Evolutionary conservation across 768 basidiomycete species (phyloP), one percentile per base, ranked within the genome.

Genomic region (Dictyophora rubrovolvata): DNA sequence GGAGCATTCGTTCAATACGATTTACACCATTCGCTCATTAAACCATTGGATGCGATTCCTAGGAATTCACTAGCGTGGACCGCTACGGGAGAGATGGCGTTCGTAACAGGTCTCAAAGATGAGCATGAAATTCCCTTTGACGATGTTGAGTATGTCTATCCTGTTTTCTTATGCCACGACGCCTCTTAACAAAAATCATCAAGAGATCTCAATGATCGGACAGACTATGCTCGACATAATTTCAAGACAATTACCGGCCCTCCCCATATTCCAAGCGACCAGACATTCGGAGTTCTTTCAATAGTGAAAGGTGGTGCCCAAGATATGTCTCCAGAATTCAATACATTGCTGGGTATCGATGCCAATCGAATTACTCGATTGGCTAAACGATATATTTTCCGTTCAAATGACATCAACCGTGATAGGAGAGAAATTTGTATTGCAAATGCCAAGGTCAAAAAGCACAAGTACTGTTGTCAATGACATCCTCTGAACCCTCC

Each of bases 1-100:
- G 90, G 90, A 17, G 77, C 82, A 2, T 89, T 93, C 68, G 81
- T 86, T 2, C 89, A 91, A 68, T 73, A 90, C 22, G 91, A 93
- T 65, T 69, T 92, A 23, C 76, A 87, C 18, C 75, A 84, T 48
- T 76, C 78, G 10, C 74, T 76, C 58, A n/a, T 42, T 42, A 82
- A 78, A 50, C 86, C 88, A 0, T 69, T 90, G 7, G 86, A 89
- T 63, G 74, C 81, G 0, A 74, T 93, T 23, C 78, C 85, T 16
- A 79, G 87, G 7, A 74, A 78, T 1, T 77, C 86, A 1, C 64
- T 80, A 14, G 76, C 85, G 1, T 93, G 89, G 87, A 81, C 84
- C 28, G 77, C 77, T 1, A 60, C 70, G 12, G 86, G 87, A 2
- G 75, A 82, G 1, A 67, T 93, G 48, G 73, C 83, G 6, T 91